Evolutionary conservation across 345 rosid species (phyloP).

Genomic region (Acer negundo): DNA sequence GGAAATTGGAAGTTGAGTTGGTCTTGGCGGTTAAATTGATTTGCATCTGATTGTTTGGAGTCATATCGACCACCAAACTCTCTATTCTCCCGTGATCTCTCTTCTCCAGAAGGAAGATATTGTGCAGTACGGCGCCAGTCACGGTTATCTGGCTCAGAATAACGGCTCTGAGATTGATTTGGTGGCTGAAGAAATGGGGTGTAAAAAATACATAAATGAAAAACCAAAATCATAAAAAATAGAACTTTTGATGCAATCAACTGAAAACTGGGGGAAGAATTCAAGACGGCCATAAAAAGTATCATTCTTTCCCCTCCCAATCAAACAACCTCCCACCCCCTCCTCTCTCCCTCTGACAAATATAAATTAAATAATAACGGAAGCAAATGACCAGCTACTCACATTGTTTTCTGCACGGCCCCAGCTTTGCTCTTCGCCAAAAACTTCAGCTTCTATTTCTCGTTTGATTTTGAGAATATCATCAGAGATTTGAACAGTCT

Average conservation of each 20-base stretch:
- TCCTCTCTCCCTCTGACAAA: neutral
- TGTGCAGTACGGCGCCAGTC: slow-evolving; percentile 89
- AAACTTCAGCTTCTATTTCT: slow-evolving; percentile 72
- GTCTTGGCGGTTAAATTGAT: slow-evolving; percentile 50
- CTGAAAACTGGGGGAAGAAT: neutral
- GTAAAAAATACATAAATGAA: neutral
- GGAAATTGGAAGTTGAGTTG: slow-evolving; percentile 50
- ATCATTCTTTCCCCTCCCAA: neutral
- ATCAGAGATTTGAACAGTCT: slow-evolving; percentile 57
- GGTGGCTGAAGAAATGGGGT: slow-evolving; percentile 35
- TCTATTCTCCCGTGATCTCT: slow-evolving; percentile 58
- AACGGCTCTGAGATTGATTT: slow-evolving; percentile 60
- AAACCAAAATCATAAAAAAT: neutral
- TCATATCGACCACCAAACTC: slow-evolving; percentile 45
- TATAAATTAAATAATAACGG: neutral
- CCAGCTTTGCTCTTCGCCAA: slow-evolving; percentile 83
- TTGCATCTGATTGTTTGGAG: slow-evolving; percentile 47
- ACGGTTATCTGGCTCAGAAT: slow-evolving; percentile 81
- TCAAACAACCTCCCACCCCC: neutral
- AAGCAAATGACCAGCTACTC: slow-evolving; percentile 29
- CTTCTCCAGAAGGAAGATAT: slow-evolving; percentile 60
- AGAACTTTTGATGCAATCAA: neutral
- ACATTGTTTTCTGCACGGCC: slow-evolving; percentile 62
- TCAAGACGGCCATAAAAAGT: neutral
- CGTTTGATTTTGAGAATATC: slow-evolving; percentile 63